These are phyloP conservation scores for Boletus barrowsii DNA, from an alignment of 768 basidiomycete species.

Conservation along the genomic window DNA sequence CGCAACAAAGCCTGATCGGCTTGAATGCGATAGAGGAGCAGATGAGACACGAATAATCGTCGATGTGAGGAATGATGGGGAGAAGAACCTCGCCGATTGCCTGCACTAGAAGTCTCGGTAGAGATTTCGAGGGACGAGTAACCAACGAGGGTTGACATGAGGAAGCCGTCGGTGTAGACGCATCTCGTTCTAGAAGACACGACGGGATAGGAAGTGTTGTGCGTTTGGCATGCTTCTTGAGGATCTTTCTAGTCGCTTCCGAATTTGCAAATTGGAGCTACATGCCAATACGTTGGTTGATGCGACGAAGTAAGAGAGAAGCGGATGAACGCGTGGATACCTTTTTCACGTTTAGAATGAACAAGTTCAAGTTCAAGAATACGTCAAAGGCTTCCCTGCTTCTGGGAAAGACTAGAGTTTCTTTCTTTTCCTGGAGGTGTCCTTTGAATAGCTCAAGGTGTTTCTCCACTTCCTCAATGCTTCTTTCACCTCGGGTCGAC, in stretches of 20 bases:
- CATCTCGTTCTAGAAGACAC: constrained; percentile 21
- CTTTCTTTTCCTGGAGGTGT: constrained; percentile 48
- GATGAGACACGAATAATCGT: constrained; percentile 85
- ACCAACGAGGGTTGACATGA: constrained; percentile 32
- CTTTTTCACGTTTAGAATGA: constrained; percentile 81
- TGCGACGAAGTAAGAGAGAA: not conserved
- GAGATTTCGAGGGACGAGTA: constrained; percentile 33
- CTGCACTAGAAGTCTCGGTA: constrained; percentile 70
- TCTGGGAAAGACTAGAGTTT: constrained; percentile 54
- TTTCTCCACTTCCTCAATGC: constrained; percentile 65
- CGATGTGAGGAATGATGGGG: constrained; percentile 73
- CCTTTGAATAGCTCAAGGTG: constrained; percentile 62
- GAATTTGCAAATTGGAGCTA: constrained; percentile 82
- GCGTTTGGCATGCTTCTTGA: constrained; percentile 92
- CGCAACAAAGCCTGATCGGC: constrained; percentile 78
- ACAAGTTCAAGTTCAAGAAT: constrained; percentile 74
- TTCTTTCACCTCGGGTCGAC: constrained; percentile 60
- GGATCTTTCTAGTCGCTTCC: constrained; percentile 88
- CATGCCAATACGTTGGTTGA: not conserved
- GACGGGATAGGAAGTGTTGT: constrained; percentile 71
- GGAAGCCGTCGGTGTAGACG: constrained; percentile 8
- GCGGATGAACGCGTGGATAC: constrained; percentile 29
- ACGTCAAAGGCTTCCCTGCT: constrained; percentile 59
- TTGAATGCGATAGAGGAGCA: constrained; percentile 92
- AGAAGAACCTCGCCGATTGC: constrained; percentile 80